Conservation (phyloP, 768 basidiomycete genomes). For the Psilocybe tampanensis region DNA sequence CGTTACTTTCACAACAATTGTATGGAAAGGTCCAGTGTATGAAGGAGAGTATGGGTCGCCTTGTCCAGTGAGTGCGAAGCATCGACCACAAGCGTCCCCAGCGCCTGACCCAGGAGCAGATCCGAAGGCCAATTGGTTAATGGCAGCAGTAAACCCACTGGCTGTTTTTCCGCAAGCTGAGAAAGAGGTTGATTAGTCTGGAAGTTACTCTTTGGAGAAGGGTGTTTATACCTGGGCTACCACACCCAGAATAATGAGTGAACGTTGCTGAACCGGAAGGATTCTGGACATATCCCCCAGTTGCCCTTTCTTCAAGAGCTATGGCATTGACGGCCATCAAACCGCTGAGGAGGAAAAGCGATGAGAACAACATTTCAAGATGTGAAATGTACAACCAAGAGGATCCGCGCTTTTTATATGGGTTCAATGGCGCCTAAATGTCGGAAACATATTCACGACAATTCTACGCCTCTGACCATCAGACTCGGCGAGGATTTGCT, state of each 20-base stretch:
- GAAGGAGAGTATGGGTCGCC: conserved; percentile 54
- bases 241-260: conserved; percentile 56
- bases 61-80: conserved; percentile 54
- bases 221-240: conserved; percentile 40
- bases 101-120: conserved; percentile 48
- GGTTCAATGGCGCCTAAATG: conserved; percentile 16
- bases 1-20: conserved; percentile 56
- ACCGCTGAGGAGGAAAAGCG: conserved; percentile 20
- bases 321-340: conserved; percentile 24
- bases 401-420: conserved; percentile 16
- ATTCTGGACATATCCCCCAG: conserved; percentile 56
- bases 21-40: conserved; percentile 52
- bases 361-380: conserved; percentile 17
- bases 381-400: not conserved
- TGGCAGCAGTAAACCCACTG: conserved; percentile 55
- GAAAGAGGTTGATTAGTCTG: not conserved
- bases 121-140: conserved; percentile 60
- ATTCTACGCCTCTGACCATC: not conserved
- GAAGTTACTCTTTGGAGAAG: not conserved
- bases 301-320: conserved; percentile 34
- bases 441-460: conserved; percentile 11
- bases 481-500: not conserved
- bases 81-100: conserved; percentile 65
- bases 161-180: conserved; percentile 56
- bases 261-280: conserved; percentile 58